Evolutionary conservation across 495 filamentous ascomycete species (phyloP), one percentile per base, ranked within the genome.

Genomic region (Rusavskia elegans): DNA sequence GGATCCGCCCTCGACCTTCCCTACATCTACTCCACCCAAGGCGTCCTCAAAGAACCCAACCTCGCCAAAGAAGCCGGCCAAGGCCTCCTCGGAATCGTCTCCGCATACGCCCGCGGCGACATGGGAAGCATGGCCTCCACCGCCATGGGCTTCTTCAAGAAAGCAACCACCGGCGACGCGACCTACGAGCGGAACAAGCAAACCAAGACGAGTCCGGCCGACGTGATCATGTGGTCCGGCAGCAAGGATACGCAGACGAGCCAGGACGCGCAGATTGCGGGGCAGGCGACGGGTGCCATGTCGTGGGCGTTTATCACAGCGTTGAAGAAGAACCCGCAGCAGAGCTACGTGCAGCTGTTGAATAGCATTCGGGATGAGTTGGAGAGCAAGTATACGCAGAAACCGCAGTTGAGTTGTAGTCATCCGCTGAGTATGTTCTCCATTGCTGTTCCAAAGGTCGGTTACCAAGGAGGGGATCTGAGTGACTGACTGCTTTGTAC

Each of bases 221-320:
- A 98, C 71, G 92, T 98, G 27, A 77, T 98, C 64, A 96, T 96
- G 87, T 93, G 89, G 80, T 90, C 85, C 40, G 92, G 92, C 30
- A 93, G 86, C 69, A 96, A 96, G 66, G 92, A 98, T 65, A 80
- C 82, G 51, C 92, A 98, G 69, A 98, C 90, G 56, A 89, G 85
- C 83, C 70, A 74, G 59, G 81, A 84, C 61, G 77, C 75, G 16
- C 67, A 72, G 45, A 82, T 82, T 51, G 78, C 74, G 14, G 85
- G 89, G 45, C 79, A 96, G 63, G 92, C 92, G 17, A 96, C 92
- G 1, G 92, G 92, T 36, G 92, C 92, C 64, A 96, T 98, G 90
- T 94, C 87, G 7, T 96, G 87, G 80, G 92, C 92, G 7, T 98
- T 98, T 65, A 89, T 98, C 64, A 82, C 74, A 5, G 84, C 89